phyloP scores from a whole-genome alignment of 495 filamentous ascomycete genomes.

The Bathelium albidoporum region DNA sequence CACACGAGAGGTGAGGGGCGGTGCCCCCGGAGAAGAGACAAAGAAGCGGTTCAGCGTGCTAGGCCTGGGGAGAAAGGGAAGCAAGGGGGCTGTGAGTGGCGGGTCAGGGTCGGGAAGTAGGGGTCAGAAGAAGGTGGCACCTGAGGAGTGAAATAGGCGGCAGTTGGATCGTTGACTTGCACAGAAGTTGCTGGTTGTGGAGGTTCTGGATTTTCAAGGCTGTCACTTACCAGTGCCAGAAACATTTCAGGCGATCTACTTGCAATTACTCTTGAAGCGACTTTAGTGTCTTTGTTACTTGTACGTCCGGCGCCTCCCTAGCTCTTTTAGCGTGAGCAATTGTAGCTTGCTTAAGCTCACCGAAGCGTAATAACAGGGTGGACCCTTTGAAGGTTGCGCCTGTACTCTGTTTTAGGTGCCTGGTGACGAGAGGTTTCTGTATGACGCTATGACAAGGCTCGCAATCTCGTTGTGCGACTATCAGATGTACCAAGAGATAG shows the following conservation, averaged over 20 bases:
- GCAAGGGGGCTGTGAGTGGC: slow-evolving; percentile 33
- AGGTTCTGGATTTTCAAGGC: not conserved
- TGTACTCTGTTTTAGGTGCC: too few species aligned
- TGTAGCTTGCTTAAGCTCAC: too few species aligned
- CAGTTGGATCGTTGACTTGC: not conserved
- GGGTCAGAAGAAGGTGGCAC: slow-evolving; percentile 19
- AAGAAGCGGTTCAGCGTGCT: slow-evolving; percentile 61
- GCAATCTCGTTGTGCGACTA: too few species aligned
- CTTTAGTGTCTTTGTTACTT: not conserved
- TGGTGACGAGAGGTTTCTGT: too few species aligned
- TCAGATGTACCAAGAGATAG: too few species aligned
- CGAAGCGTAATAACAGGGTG: too few species aligned
- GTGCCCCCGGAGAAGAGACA: slow-evolving; percentile 40
- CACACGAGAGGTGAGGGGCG: slow-evolving; percentile 22
- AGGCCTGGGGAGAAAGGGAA: slow-evolving; percentile 55
- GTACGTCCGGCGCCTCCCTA: not conserved
- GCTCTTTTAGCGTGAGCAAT: too few species aligned
- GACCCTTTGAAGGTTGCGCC: too few species aligned
- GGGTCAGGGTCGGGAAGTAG: slow-evolving; percentile 12
- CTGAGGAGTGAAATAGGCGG: not conserved
- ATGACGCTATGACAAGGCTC: too few species aligned
- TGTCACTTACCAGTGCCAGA: slow-evolving; percentile 2
- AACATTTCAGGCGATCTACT: not conserved
- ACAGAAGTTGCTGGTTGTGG: not conserved
- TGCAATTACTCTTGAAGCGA: not conserved